Conservation (phyloP, 2,329 filamentous ascomycete genomes). For the Clonostachys solani region DNA sequence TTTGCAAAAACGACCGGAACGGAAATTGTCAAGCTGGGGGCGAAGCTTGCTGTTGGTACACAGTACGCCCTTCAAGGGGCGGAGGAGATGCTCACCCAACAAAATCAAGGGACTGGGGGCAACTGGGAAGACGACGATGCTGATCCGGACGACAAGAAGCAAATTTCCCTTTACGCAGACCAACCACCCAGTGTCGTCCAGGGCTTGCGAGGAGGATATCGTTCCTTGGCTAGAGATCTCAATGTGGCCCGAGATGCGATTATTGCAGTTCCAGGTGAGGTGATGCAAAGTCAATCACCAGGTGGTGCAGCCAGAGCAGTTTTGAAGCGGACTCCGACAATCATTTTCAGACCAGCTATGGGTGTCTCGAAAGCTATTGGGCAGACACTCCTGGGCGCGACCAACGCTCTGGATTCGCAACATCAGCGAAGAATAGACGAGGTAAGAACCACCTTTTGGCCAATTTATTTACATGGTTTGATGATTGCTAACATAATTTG, state of each 20-base stretch:
- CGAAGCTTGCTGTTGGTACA: conserved; percentile 90
- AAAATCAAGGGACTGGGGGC: conserved; percentile 22
- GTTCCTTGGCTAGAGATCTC: conserved; percentile 82
- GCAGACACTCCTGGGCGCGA: conserved; percentile 85
- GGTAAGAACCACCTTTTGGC: conserved; percentile 52
- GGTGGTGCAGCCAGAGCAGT: conserved; percentile 77
- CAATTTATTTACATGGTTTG: background rate
- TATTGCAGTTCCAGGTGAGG: conserved; percentile 87
- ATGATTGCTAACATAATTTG: conserved; percentile 4
- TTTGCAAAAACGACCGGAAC: conserved; percentile 93
- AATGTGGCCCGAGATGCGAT: conserved; percentile 84
- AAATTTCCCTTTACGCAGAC: conserved; percentile 88
- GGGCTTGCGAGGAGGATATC: conserved; percentile 78
- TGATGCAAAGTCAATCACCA: conserved; percentile 81
- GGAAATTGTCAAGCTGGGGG: conserved; percentile 89
- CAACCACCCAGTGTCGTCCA: conserved; percentile 87
- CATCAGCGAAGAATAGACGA: conserved; percentile 81
- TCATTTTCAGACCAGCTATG: conserved; percentile 85
- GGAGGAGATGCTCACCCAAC: conserved; percentile 66
- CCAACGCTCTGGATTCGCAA: conserved; percentile 82
- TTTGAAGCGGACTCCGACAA: conserved; percentile 79
- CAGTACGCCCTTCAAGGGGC: conserved; percentile 89
- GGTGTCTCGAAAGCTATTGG: conserved; percentile 86
- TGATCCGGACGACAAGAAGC: conserved; percentile 68
- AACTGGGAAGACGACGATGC: conserved; percentile 57